These are phyloP conservation scores for Citrullus mucosospermus DNA, from an alignment of 306 rosid genomes.

Conservation along the genomic window DNA sequence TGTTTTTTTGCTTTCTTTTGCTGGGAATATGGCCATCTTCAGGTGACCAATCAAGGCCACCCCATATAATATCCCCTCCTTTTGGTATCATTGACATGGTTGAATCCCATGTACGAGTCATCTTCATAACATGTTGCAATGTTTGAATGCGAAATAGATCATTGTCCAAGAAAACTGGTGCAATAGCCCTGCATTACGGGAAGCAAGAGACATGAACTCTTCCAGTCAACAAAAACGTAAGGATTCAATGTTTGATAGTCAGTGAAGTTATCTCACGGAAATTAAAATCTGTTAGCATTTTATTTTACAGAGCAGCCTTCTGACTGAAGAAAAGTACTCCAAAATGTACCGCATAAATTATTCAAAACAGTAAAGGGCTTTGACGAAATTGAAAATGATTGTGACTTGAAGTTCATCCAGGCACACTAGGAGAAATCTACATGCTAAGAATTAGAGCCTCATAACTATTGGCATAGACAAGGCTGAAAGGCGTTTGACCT, in stretches of 20 bases:
- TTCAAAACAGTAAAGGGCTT: background rate
- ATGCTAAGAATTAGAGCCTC: background rate
- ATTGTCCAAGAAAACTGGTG: slow-evolving; percentile 66
- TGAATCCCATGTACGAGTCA: slow-evolving; percentile 84
- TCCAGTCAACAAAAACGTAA: background rate
- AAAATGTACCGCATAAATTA: background rate
- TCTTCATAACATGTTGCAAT: slow-evolving; percentile 69
- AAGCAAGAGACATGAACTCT: background rate
- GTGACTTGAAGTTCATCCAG: background rate
- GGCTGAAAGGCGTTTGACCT: background rate
- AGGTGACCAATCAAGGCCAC: slow-evolving; percentile 80
- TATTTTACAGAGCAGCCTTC: background rate
- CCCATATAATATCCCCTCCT: slow-evolving; percentile 86
- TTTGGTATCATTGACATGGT: slow-evolving; percentile 88
- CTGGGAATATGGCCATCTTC: slow-evolving; percentile 43
- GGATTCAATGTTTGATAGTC: background rate
- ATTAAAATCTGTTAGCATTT: background rate
- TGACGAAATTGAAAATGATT: background rate
- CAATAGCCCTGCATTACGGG: slow-evolving; percentile 42
- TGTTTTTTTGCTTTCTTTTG: slow-evolving; percentile 26
- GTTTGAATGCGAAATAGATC: slow-evolving; percentile 79
- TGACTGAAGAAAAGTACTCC: background rate
- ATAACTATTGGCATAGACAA: background rate
- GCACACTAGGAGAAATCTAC: background rate
- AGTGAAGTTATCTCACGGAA: background rate